Evolutionary conservation across 495 filamentous ascomycete species (phyloP).

Genomic region (Penicillium macrosclerotiorum): DNA sequence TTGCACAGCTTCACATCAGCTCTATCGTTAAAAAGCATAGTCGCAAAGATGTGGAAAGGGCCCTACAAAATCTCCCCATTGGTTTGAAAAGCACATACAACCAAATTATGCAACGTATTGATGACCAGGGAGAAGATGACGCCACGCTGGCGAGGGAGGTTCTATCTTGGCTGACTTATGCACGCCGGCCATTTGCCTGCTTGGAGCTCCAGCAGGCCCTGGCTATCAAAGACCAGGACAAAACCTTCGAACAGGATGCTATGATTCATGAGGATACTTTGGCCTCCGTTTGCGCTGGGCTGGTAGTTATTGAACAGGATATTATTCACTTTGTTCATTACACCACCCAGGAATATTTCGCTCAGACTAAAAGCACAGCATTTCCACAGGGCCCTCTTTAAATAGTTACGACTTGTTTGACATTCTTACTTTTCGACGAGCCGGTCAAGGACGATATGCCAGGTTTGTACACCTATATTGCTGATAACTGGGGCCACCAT

Average conservation of each 20-base stretch:
- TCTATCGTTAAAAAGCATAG: neutral
- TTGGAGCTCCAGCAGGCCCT: conserved; percentile 49
- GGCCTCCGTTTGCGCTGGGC: conserved; percentile 47
- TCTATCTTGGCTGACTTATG: conserved; percentile 32
- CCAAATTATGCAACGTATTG: conserved; percentile 22
- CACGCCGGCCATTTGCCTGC: conserved; percentile 39
- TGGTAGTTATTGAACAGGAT: conserved; percentile 48
- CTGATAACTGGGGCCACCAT: neutral
- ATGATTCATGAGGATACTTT: conserved; percentile 37
- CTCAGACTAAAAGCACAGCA: conserved; percentile 16
- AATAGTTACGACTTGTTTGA: conserved; percentile 14
- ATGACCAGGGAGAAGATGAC: conserved; percentile 27
- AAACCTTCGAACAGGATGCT: conserved; percentile 39
- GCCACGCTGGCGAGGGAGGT: conserved; percentile 26
- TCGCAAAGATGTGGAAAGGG: neutral
- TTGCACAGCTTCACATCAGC: neutral
- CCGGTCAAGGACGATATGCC: neutral
- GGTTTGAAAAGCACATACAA: conserved; percentile 20
- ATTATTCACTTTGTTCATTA: conserved; percentile 53
- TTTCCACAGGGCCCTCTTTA: conserved; percentile 13
- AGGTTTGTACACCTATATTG: neutral
- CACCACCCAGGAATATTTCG: conserved; percentile 52
- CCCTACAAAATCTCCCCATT: neutral
- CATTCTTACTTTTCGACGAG: conserved; percentile 18
- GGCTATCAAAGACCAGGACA: conserved; percentile 30